phyloP scores from a whole-genome alignment of 1,284 basidiomycete species.

The Irpex rosettiformis region DNA sequence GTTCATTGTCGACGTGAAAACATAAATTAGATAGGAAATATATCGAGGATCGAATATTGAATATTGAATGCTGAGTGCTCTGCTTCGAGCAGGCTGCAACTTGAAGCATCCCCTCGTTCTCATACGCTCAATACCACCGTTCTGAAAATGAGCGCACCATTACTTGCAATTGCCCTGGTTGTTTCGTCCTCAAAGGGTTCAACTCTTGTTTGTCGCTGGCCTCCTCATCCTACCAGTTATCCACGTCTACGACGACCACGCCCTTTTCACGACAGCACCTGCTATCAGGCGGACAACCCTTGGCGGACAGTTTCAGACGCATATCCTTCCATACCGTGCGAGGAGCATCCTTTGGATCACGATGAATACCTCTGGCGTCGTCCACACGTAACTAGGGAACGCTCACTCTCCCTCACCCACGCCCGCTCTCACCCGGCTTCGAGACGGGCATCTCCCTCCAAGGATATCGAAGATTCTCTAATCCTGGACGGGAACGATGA shows the following conservation, averaged over 20 bases:
- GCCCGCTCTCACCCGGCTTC: slow-evolving; percentile 28
- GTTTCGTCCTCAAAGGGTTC: slow-evolving; percentile 74
- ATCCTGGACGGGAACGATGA: slow-evolving; percentile 14
- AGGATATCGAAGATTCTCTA: slow-evolving; percentile 18
- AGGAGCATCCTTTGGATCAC: slow-evolving; percentile 15
- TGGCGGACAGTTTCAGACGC: slow-evolving; percentile 57
- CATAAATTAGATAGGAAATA: too few species aligned
- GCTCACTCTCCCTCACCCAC: slow-evolving; percentile 28
- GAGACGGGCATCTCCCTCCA: slow-evolving; percentile 28
- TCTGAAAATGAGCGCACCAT: slow-evolving; percentile 43
- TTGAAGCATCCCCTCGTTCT: too few species aligned
- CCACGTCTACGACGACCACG: slow-evolving; percentile 61
- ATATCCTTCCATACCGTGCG: slow-evolving; percentile 15
- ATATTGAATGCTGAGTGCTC: too few species aligned
- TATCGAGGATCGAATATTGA: too few species aligned
- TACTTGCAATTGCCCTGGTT: slow-evolving; percentile 71
- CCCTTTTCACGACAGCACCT: slow-evolving; percentile 42
- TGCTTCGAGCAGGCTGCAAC: too few species aligned
- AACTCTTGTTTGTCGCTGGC: slow-evolving; percentile 73
- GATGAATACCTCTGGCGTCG: slow-evolving; percentile 32
- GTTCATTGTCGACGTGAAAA: too few species aligned
- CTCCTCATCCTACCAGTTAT: slow-evolving; percentile 53
- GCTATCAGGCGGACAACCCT: slow-evolving; percentile 61
- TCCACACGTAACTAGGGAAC: slow-evolving; percentile 20
- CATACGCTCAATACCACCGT: neutral